Conservation (phyloP, 2,329 filamentous ascomycete species). For the Knufia petricola region DNA sequence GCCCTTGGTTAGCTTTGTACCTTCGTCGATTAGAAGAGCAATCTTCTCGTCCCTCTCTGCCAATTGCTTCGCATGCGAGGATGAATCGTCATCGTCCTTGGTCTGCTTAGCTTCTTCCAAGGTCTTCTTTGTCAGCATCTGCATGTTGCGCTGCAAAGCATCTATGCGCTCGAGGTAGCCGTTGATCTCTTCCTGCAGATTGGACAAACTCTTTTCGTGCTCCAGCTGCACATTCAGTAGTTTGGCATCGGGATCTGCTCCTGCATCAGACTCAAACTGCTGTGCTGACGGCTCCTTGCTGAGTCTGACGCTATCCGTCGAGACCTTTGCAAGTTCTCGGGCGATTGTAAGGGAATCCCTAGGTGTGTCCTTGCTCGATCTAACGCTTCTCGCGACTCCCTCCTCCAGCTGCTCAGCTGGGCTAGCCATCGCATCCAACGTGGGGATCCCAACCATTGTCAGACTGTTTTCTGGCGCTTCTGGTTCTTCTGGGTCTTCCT, state of each 20-base stretch:
- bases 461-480: not conserved
- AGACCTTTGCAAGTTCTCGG: constrained; percentile 1
- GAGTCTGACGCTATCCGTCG: constrained; percentile 17
- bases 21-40: constrained; percentile 81
- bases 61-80: constrained; percentile 65
- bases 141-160: constrained; percentile 79
- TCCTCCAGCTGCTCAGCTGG: not conserved
- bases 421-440: not conserved
- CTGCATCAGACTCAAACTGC: constrained; percentile 23
- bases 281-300: constrained; percentile 27
- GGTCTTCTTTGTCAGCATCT: constrained; percentile 74
- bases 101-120: constrained; percentile 64
- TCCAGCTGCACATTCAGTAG: constrained; percentile 9
- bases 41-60: constrained; percentile 88
- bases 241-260: constrained; percentile 12
- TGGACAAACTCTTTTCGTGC: constrained; percentile 10
- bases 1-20: constrained; percentile 72
- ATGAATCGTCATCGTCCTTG: constrained; percentile 51
- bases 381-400: constrained; percentile 27
- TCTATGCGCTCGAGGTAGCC: constrained; percentile 82
- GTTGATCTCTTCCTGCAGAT: constrained; percentile 59
- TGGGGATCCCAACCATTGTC: not conserved
- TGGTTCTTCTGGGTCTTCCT: not conserved
- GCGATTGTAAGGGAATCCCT: not conserved
- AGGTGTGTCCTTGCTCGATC: constrained; percentile 20